Base-by-base conservation (phyloP, 2,329 filamentous ascomycete genomes). In the Colletotrichum salicis region DNA sequence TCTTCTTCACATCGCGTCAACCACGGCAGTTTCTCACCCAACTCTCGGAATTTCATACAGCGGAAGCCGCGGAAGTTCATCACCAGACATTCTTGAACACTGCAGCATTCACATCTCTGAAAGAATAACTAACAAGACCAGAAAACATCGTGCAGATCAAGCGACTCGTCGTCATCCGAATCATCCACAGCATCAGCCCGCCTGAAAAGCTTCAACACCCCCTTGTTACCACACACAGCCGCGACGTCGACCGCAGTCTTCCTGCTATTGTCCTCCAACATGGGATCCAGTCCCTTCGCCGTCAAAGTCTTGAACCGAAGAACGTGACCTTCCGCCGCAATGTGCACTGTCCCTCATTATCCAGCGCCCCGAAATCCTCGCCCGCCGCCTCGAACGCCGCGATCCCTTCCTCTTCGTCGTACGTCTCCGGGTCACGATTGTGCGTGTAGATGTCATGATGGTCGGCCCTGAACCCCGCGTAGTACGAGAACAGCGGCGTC, bases 241-340 rank as follows among this genome's bases (percentile, higher is more conserved):
- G 81, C 81, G 1, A 79, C 76, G 75, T 83, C 80, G 54, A 82
- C 73, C 15, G 79, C 69, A 15, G 78, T 81, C 73, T 77, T 75
- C 41, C 78, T 75, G 45, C 65, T 68, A 7, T 74, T 29, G 52
- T 82, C 79, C 75, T 80, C 78, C 59, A 69, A 29, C 74, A 76
- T 74, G 1, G 75, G 73, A 74, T 82, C 80, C 12, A 82, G 48
- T 0, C 79, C 79, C 54, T 72, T 57, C 6, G 67, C 74, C 71
- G 79, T 66, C 56, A 82, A 37, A 15, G 65, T 67, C 69, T 75
- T 71, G 64, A 80, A 81, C 27, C 68, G 55, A 5, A 37, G 51
- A 5, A 72, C 69, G 7, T 72, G 62, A 33, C 73, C 74, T 5
- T 31, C 35, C 13, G 75, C 77, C 13, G 77, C 79, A n/a, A 76